A percentile compares a stretch with the other conserved stretches of the same genome.
phyloP scores from a whole-genome alignment of 306 rosid genomes.

The Parietaria judaica region DNA sequence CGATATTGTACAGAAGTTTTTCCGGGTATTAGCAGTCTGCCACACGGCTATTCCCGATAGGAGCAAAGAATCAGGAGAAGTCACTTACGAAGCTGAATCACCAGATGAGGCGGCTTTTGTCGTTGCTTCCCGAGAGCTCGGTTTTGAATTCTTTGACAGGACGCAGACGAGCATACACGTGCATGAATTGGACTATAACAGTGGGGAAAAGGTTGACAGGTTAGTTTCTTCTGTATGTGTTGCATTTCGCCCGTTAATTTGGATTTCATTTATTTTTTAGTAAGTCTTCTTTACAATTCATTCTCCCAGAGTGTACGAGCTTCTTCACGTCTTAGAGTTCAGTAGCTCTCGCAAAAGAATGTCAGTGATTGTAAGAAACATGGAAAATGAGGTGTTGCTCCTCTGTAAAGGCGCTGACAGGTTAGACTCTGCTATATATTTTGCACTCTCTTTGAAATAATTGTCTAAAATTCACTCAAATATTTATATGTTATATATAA shows the following conservation, averaged over 20 bases:
- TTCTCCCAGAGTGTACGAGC: conserved; percentile 25
- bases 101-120: conserved; percentile 32
- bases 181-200: conserved; percentile 10
- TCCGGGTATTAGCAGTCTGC: conserved; percentile 28
- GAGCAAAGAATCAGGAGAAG: not conserved
- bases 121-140: conserved; percentile 25
- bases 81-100: conserved; percentile 32
- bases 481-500: too few species aligned
- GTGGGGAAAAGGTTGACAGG: conserved; percentile 8
- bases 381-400: conserved; percentile 23
- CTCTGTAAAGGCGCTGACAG: conserved; percentile 34
- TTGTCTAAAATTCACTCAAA: too few species aligned
- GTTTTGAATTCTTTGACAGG: conserved; percentile 21
- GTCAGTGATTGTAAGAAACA: conserved; percentile 22
- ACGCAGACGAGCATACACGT: conserved; percentile 17
- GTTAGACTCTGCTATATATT: not conserved
- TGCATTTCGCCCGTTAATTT: too few species aligned
- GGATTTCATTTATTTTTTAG: too few species aligned
- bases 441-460: too few species aligned
- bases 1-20: conserved; percentile 17
- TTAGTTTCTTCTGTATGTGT: not conserved
- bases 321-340: conserved; percentile 25
- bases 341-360: conserved; percentile 22
- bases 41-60: conserved; percentile 30
- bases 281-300: not conserved